Percentiles rank a stretch among this genome's conserved stretches.
Evolutionary conservation across 805 yeast species (phyloP).

Genomic region (Zygosaccharomyces gambellarensis): DNA sequence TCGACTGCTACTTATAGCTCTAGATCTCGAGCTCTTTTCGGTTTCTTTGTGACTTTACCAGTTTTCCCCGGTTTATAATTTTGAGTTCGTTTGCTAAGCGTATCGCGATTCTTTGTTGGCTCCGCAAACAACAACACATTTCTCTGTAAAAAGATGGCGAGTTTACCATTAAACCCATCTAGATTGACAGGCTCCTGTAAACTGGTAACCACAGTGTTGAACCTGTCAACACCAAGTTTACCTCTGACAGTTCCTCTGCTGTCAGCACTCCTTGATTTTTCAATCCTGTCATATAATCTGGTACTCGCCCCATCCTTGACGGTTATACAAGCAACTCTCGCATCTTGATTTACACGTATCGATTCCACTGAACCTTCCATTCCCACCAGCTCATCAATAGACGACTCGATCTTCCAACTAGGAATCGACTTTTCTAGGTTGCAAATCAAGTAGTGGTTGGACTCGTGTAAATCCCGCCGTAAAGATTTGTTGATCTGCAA

Average conservation of each 20-base stretch:
- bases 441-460: constrained; percentile 65
- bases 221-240: constrained; percentile 19
- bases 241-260: constrained; percentile 17
- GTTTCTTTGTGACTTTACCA: constrained; percentile 17
- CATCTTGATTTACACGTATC: constrained; percentile 24
- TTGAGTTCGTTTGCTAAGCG: constrained; percentile 10
- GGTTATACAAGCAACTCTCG: constrained; percentile 27
- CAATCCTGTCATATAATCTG: constrained; percentile 12
- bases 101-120: neutral
- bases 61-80: constrained; percentile 9
- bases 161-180: constrained; percentile 22
- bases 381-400: constrained; percentile 38
- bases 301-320: constrained; percentile 16
- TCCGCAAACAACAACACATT: constrained; percentile 10
- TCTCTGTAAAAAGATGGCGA: constrained; percentile 22
- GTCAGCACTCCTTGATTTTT: constrained; percentile 5
- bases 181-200: constrained; percentile 6
- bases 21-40: constrained; percentile 6
- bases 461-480: constrained; percentile 13
- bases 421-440: constrained; percentile 68
- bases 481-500: neutral
- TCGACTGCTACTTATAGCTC: constrained; percentile 2
- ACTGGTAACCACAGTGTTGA: constrained; percentile 15
- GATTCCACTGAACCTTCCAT: constrained; percentile 22
- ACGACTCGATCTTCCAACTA: constrained; percentile 53